Evolutionary conservation across 306 rosid species (phyloP).

Genomic region (Quercus aquifolioides): DNA sequence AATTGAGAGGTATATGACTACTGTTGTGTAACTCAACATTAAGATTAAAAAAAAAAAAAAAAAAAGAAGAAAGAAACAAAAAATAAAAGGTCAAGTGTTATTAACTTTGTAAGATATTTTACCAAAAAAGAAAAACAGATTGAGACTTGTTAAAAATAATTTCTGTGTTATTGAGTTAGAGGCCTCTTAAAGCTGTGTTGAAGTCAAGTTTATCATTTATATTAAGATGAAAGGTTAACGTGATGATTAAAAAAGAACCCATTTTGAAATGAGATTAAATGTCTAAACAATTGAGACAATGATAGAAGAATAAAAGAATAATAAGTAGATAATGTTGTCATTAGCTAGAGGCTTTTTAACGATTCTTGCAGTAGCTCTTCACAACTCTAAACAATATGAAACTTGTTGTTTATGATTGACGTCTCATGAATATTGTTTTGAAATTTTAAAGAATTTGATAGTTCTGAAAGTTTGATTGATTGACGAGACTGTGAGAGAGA

Average conservation of each 20-base stretch:
- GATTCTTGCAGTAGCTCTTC: neutral
- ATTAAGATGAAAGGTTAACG: neutral
- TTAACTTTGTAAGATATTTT: too few relatives aligned
- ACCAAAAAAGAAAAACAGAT: neutral
- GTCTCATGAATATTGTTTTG: neutral
- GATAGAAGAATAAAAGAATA: neutral
- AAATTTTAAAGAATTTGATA: neutral
- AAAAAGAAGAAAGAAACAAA: too few relatives aligned
- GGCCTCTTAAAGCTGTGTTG: neutral
- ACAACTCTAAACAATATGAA: neutral
- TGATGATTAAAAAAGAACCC: neutral
- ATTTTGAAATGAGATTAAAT: neutral
- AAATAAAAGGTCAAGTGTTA: too few relatives aligned
- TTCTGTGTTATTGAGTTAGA: neutral
- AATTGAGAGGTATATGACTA: too few relatives aligned
- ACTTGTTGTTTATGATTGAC: slow-evolving; percentile 29
- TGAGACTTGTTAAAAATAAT: neutral
- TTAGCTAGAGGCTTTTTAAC: neutral
- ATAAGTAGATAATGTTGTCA: neutral
- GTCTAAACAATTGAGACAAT: neutral
- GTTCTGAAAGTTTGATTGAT: neutral
- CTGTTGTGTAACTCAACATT: too few relatives aligned
- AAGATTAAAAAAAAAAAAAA: too few relatives aligned
- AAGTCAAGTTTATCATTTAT: neutral
- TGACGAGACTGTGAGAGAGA: too few relatives aligned